Base-by-base conservation (phyloP, 2,329 filamentous ascomycete genomes). In the Mariannaea sp. region DNA sequence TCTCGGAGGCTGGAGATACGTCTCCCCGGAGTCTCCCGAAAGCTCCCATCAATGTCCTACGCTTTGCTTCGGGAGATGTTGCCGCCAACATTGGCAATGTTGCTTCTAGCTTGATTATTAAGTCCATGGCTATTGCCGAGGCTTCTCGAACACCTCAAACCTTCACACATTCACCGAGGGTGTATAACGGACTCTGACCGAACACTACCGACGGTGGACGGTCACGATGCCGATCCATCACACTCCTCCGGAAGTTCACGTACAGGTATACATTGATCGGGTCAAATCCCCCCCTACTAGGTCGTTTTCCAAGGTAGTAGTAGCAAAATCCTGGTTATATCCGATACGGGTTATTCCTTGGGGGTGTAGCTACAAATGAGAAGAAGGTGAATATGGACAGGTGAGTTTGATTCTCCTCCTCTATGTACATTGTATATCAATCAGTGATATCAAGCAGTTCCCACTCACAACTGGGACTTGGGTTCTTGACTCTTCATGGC, bases 11-110 rank as follows among this genome's bases (percentile, higher is more conserved):
- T n/a, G n/a, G n/a, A n/a, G n/a, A n/a, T n/a, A n/a, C n/a, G n/a
- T n/a, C n/a, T n/a, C n/a, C 55, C 55, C 55, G 50, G 43, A 36
- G 50, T 54, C 55, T 54, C 46, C 55, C 55, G 55, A 57, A 50
- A 7, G 8, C 26, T 27, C 40, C 41, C 30, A 22, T 40, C 46
- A 35, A 33, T 22, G 46, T 22, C n/a, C n/a, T n/a, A 26, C 47
- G 52, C 35, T 40, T 55, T 46, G 9, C 29, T 45, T 50, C 47
- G 52, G 52, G 29, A 51, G 41, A 16, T 29, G 20, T 39, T 55
- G 41, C 41, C 47, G 47, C 22, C 52, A 40, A 29, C 33, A 32
- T 32, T n/a, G n/a, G n/a, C n/a, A n/a, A n/a, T n/a, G n/a, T n/a
- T n/a, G n/a, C n/a, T n/a, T n/a, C n/a, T n/a, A n/a, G n/a, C n/a